Evolutionary conservation across 2,329 filamentous ascomycete genomes (phyloP).

Genomic region (Penicillium sp.): DNA sequence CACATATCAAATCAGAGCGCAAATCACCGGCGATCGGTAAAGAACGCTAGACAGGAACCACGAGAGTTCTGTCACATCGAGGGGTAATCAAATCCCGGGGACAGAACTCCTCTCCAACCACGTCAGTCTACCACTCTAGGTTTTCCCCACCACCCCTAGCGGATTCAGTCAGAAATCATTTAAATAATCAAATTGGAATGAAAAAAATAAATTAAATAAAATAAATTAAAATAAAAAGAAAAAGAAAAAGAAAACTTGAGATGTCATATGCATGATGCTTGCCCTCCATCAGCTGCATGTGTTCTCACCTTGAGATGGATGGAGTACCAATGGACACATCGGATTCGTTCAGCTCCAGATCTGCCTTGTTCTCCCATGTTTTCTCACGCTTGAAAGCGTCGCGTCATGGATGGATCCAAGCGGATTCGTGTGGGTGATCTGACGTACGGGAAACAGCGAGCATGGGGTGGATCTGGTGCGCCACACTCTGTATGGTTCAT

Average conservation of each 20-base stretch:
- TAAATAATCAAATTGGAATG: not conserved
- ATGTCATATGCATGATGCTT: conserved; percentile 35
- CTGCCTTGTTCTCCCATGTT: not conserved
- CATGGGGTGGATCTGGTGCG: conserved; percentile 12
- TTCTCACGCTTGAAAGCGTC: not conserved
- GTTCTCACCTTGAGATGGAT: not conserved
- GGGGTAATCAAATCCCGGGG: conserved; percentile 3
- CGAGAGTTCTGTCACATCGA: conserved; percentile 10
- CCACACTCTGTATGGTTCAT: conserved; percentile 16
- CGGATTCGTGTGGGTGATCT: conserved; percentile 18
- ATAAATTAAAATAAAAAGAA: not conserved
- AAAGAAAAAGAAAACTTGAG: conserved; percentile 12
- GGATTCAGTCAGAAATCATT: not conserved
- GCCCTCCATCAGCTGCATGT: not conserved
- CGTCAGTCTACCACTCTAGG: conserved; percentile 1
- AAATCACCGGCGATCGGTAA: not conserved
- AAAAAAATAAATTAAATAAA: no score
- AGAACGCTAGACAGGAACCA: not conserved
- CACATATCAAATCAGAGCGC: not conserved
- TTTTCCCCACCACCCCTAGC: conserved; percentile 1
- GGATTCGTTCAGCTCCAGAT: not conserved
- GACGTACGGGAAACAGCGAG: conserved; percentile 14
- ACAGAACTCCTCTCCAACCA: not conserved
- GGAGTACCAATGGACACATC: not conserved
- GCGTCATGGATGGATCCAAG: conserved; percentile 10